A percentile compares a stretch with the other conserved stretches of the same genome.
Conservation (phyloP, 495 filamentous ascomycete species). For the Aspergillus incahuasiensis region DNA sequence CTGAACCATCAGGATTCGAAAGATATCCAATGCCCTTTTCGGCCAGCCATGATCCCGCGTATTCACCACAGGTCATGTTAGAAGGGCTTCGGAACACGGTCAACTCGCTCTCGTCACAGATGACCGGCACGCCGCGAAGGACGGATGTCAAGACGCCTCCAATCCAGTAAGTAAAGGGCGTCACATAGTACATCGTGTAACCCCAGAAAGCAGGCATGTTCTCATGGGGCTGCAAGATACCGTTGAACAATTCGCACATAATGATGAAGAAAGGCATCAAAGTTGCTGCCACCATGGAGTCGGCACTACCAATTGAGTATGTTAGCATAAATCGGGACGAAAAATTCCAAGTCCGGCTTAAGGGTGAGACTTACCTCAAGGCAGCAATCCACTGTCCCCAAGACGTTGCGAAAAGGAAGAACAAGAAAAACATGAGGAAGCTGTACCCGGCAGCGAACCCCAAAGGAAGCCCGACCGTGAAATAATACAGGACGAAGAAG, state of each 20-base stretch:
- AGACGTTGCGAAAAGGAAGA: slow-evolving; percentile 71
- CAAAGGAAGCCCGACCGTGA: slow-evolving; percentile 58
- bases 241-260: slow-evolving; percentile 60
- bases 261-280: slow-evolving; percentile 69
- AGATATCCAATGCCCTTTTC: slow-evolving; percentile 65
- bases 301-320: slow-evolving; percentile 42
- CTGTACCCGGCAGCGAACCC: slow-evolving; percentile 66
- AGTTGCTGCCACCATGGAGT: slow-evolving; percentile 63
- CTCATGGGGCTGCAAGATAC: slow-evolving; percentile 71
- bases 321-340: neutral
- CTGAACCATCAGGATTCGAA: slow-evolving; percentile 28
- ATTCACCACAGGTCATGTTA: slow-evolving; percentile 62
- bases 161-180: slow-evolving; percentile 83
- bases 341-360: neutral
- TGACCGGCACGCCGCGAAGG: slow-evolving; percentile 56
- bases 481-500: slow-evolving; percentile 74
- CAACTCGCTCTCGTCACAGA: slow-evolving; percentile 55
- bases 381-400: slow-evolving; percentile 68
- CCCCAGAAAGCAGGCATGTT: slow-evolving; percentile 81
- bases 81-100: slow-evolving; percentile 58
- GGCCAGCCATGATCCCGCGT: slow-evolving; percentile 63
- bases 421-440: slow-evolving; percentile 77
- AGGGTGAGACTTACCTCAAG: slow-evolving; percentile 38
- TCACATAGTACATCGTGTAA: slow-evolving; percentile 71
- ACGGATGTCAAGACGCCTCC: slow-evolving; percentile 71